phyloP scores from a whole-genome alignment of 106 monocot species.

The Platanthera zijinensis region DNA sequence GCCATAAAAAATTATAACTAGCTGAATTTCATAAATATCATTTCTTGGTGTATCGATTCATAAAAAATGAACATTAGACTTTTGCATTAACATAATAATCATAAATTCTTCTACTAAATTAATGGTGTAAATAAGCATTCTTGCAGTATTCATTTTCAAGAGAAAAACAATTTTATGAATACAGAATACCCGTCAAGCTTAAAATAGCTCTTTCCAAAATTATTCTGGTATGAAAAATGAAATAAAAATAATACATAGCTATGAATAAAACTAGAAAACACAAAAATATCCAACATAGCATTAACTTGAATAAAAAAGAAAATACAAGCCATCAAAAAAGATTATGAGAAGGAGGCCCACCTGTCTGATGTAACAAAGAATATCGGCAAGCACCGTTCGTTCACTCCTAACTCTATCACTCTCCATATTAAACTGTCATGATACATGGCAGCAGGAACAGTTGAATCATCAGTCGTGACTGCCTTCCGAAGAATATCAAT shows the following conservation, averaged over 20 bases:
- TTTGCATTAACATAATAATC: background rate
- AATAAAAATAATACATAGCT: background rate
- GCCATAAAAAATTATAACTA: too few species aligned
- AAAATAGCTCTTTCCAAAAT: too few species aligned
- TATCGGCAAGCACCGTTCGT: slow-evolving; percentile 76
- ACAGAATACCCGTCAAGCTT: too few species aligned
- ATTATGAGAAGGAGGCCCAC: slow-evolving; percentile 13
- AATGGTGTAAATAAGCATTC: too few species aligned
- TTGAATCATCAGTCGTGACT: slow-evolving; percentile 41
- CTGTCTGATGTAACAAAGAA: slow-evolving; percentile 77
- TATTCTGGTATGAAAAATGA: background rate
- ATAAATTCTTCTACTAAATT: background rate
- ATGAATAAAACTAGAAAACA: background rate
- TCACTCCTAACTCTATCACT: slow-evolving; percentile 69
- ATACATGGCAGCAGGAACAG: slow-evolving; percentile 59
- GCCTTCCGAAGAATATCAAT: slow-evolving; percentile 78
- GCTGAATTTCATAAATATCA: background rate
- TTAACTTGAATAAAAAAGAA: background rate
- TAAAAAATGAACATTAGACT: background rate
- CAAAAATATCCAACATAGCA: background rate
- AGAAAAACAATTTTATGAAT: too few species aligned
- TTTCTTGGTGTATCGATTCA: background rate
- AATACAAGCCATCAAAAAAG: background rate
- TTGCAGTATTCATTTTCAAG: too few species aligned
- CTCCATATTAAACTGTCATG: slow-evolving; percentile 93